Percentiles rank a stretch among this genome's conserved stretches.
Evolutionary conservation across 2,329 filamentous ascomycete species (phyloP).

Genomic region (Geoglossum cookeanum): DNA sequence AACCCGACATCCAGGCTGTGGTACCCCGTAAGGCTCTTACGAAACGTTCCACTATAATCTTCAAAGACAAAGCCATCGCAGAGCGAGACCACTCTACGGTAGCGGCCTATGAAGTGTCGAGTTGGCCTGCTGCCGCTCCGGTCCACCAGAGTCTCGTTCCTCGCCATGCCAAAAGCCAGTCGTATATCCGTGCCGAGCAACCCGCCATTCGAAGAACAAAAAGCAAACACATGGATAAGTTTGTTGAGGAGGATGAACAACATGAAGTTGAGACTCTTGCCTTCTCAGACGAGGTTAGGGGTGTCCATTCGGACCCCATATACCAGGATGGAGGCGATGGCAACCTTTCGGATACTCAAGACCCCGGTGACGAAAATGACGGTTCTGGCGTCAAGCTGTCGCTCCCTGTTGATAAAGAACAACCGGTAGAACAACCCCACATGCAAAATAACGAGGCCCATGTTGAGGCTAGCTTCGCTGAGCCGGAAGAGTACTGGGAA

Average conservation of each 20-base stretch:
- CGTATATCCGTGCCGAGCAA: neutral
- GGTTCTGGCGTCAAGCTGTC: neutral
- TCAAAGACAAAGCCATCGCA: constrained; percentile 28
- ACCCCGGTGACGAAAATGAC: neutral
- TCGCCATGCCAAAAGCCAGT: constrained; percentile 3
- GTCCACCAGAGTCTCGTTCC: constrained; percentile 13
- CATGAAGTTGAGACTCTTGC: neutral
- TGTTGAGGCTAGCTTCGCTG: constrained; percentile 17
- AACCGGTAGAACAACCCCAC: neutral
- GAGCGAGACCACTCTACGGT: constrained; percentile 9
- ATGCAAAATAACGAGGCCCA: neutral
- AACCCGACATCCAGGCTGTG: constrained; percentile 11
- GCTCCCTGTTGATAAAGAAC: neutral
- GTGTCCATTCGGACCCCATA: neutral
- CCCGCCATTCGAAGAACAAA: constrained; percentile 1
- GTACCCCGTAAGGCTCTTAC: constrained; percentile 27
- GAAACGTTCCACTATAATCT: constrained; percentile 34
- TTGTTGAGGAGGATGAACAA: neutral
- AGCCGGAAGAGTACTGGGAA: constrained; percentile 57
- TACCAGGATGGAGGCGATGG: neutral
- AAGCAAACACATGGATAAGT: neutral
- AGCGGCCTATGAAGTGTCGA: constrained; percentile 16
- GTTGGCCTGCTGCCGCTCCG: constrained; percentile 8
- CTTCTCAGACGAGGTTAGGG: constrained; percentile 1
- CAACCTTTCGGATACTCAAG: constrained; percentile 11